Evolutionary conservation across 768 basidiomycete genomes (phyloP), one percentile per base, ranked within the genome.

Genomic region (Lentinula guzmanii): DNA sequence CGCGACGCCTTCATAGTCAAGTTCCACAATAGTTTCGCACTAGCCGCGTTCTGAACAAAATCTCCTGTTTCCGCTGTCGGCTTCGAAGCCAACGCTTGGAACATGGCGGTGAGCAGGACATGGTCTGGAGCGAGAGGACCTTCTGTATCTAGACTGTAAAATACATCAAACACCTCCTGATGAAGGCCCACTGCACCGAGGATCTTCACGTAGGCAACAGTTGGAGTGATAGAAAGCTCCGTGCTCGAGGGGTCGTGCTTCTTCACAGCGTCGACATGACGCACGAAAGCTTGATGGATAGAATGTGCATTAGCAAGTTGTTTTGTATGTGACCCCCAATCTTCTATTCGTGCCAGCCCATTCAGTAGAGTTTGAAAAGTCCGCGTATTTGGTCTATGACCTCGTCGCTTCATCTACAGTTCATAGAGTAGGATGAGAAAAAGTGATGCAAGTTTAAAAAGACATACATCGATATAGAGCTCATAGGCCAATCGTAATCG

Each of bases 371-470:
- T 90, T 50, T 81, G 78, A 65, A 82, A 93, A 1, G 92, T 92
- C 61, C 84, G 74, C 6, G 78, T 71, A 48, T 80, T 86, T 28
- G 93, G 90, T 51, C 78, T 78, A 68, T 91, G 87, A 1, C 90
- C 89, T 48, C 93, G 83, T 37, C 91, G 82, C 72, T 91, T 93
- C 91, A 94, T 91, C 92, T 94, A 63, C 39, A 52, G 52, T 37
- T 13, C 34, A 51, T 24, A 43, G 43, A 62, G 60, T 52, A 57
- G n/a, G 31, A 53, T 35, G 5, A n/a, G 51, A 21, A 56, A 57
- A 5, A 28, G 16, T 13, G 24, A 18, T 28, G 45, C 34, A 3
- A n/a, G 39, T 70, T 16, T 18, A 16, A 5, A 24, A 37, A 10
- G 10, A 37, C 76, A 58, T 63, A 93, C 92, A 62, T 94, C 90